Evolutionary conservation across 1,284 basidiomycete species (phyloP).

Genomic region (Cutaneotrichosporon sp.): DNA sequence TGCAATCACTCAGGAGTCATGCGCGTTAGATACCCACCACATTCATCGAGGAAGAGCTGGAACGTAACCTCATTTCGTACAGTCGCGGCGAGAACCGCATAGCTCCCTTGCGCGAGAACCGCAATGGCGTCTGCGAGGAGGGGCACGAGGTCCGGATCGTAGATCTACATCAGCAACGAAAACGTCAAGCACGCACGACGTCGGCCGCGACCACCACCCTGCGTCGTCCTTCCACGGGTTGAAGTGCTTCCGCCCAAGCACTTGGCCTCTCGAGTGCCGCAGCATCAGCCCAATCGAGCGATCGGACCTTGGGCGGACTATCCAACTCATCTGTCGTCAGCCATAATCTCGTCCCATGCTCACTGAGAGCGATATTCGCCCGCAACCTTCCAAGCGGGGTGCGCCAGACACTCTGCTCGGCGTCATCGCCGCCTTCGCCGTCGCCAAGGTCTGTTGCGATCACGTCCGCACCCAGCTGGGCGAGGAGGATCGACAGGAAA

Average conservation of each 20-base stretch:
- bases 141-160: constrained; percentile 47
- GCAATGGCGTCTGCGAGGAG: constrained; percentile 38
- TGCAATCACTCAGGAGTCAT: not conserved
- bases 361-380: constrained; percentile 40
- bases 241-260: constrained; percentile 23
- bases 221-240: not conserved
- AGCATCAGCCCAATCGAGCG: constrained; percentile 40
- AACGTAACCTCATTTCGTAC: constrained; percentile 47
- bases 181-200: constrained; percentile 47
- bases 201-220: constrained; percentile 46
- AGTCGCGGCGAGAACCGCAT: constrained; percentile 44
- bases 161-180: constrained; percentile 41
- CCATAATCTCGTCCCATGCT: not conserved
- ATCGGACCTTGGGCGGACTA: not conserved
- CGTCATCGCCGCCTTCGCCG: constrained; percentile 44
- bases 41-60: constrained; percentile 31
- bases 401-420: constrained; percentile 32
- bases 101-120: constrained; percentile 15
- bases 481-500: constrained; percentile 41
- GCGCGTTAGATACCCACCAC: constrained; percentile 32
- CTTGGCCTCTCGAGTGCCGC: constrained; percentile 14
- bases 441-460: constrained; percentile 57
- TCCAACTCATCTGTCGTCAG: not conserved
- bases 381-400: constrained; percentile 34
- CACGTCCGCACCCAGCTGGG: constrained; percentile 58